Evolutionary conservation across 495 filamentous ascomycete species (phyloP), one percentile per base, ranked within the genome.

Genomic region (Aspergillus bertholletiae): DNA sequence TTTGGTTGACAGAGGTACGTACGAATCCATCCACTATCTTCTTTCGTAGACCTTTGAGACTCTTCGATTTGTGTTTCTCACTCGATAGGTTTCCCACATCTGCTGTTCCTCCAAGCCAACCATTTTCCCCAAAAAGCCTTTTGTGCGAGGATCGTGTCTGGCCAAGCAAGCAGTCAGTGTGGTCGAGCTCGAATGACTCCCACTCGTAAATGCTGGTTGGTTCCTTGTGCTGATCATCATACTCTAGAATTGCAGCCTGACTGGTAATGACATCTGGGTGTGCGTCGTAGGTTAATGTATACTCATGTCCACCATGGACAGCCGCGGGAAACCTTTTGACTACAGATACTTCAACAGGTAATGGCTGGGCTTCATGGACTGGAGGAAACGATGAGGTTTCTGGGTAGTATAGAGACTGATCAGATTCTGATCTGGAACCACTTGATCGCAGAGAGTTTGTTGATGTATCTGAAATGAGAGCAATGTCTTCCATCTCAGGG

Each of bases 51-150:
- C 61, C 56, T 46, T 73, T 74, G 24, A 83, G 56, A 22, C 62
- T 59, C 28, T 54, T 68, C 37, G 73, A 71, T 43, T 69, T 74
- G 22, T 58, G 57, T 47, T 65, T 62, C 4, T 56, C 55, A 35
- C 39, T 62, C 46, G 60, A 56, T 18, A 59, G 32, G 18, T 60
- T 61, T 26, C 63, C 71, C 66, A 63, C 48, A 32, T 65, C 70
- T 20, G 58, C 62, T 15, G 62, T 70, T 35, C 64, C 64, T 32
- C 76, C 75, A 43, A 83, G 73, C 73, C 74, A 81, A 44, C 80
- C 80, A 23, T 75, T 65, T 27, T 74, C 65, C 2, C 80, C 80
- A 52, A 84, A 83, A 49, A 84, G 65, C 49, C 76, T 76, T 62
- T 82, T 84, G 64, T 73, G 32, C n/a, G 55, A 49, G 15, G 46